Evolutionary conservation across 2,329 filamentous ascomycete species (phyloP), one percentile per base, ranked within the genome.

Genomic region (Venturia aucupariae): DNA sequence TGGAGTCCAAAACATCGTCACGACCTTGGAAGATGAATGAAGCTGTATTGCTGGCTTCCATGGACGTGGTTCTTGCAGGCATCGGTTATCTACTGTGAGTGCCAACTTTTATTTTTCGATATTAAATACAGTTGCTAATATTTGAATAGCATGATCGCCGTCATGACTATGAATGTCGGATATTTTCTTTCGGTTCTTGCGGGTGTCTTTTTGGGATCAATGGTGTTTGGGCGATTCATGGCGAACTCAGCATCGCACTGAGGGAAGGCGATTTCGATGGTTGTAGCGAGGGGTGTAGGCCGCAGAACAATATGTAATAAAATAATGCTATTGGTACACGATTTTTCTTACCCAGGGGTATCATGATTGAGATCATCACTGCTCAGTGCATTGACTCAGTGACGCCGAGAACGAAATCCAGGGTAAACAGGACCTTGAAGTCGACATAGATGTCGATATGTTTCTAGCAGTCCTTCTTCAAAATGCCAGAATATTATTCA

Each of bases 81-180:
- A 83, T 95, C 55, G 89, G 87, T 15, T 96, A 95, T 76, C 78
- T 96, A 39, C 85, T 96, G 92, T 96, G 78, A 83, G 90, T 85
- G 51, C 35, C 61, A 41, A n/a, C 24, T 17, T 4, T 62, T n/a
- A n/a, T n/a, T 6, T 24, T 22, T 11, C 32, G 7, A n/a, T 4
- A 22, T 4, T 22, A 2, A 30, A 19, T 15, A 3, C 15, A 62
- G 24, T 4, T 51, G 41, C 60, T 62, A 62, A 62, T 62, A 11
- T 44, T 11, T 3, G 5, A 19, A 17, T 70, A 96, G 92, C 66
- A 96, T 96, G 92, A 78, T 96, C 77, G 90, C 89, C 17, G 89
- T 95, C 72, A 96, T 94, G 90, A 92, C 90, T 1, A 85, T 90
- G 79, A 94, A 94, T 70, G 83, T 93, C 17, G 90, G 90, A 15